phyloP scores from a whole-genome alignment of 1,284 basidiomycete species.

The Ustilago loliicola region DNA sequence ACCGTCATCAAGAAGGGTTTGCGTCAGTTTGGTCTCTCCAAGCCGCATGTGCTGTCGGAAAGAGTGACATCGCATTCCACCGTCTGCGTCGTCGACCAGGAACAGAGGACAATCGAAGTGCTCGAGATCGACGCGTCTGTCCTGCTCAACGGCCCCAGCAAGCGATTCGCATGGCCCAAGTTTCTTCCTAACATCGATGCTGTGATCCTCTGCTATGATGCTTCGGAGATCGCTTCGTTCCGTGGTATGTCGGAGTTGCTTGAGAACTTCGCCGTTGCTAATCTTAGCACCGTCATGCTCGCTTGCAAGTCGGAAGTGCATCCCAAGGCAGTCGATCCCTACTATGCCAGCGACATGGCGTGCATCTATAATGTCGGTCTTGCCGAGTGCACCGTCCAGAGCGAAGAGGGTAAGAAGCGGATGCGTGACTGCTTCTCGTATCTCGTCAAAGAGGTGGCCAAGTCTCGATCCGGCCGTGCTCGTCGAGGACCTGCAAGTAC shows the following conservation, averaged over 20 bases:
- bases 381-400: conserved; percentile 64
- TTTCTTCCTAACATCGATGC: conserved; percentile 64
- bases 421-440: conserved; percentile 68
- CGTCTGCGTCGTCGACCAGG: conserved; percentile 63
- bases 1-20: conserved; percentile 67
- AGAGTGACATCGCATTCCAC: conserved; percentile 65
- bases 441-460: conserved; percentile 66
- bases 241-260: conserved; percentile 66
- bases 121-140: conserved; percentile 66
- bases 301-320: conserved; percentile 67
- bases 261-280: conserved; percentile 59
- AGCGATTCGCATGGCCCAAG: conserved; percentile 66
- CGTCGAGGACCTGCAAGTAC: conserved; percentile 37
- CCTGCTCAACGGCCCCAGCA: conserved; percentile 58
- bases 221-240: conserved; percentile 60
- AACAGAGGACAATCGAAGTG: conserved; percentile 65
- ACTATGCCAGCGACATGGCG: conserved; percentile 67
- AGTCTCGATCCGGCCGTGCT: conserved; percentile 50
- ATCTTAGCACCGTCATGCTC: conserved; percentile 65
- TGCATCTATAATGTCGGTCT: conserved; percentile 65
- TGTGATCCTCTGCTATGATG: conserved; percentile 67
- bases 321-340: conserved; percentile 65
- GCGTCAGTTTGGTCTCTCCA: conserved; percentile 63
- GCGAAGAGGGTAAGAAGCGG: conserved; percentile 67
- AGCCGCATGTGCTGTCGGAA: conserved; percentile 60